A percentile compares a stretch with the other conserved stretches of the same genome.
phyloP scores from a whole-genome alignment of 129 eudicot genomes.

The sunflower (Helianthus annuus) region HanXRQr2.0-SUNRISE NC_035440.2:46392535-46393034 shows the following conservation, averaged over 20 bases:
- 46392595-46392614: conserved; percentile 1
- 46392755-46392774: not conserved
- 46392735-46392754: not conserved
- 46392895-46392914: not conserved
- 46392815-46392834: conserved; percentile 2
- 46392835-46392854: not conserved
- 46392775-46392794: not conserved
- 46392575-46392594: not conserved
- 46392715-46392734: not conserved
- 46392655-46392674: not conserved
- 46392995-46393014: conserved; percentile 6
- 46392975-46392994: conserved; percentile 20
- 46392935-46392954: conserved; percentile 1
- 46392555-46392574: not conserved
- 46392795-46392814: not conserved
- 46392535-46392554: not conserved
- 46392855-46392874: not conserved
- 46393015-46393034: not conserved
- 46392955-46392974: conserved; percentile 14
- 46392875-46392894: not conserved
- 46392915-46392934: not conserved
- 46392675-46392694: conserved; percentile 12
- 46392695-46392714: conserved; percentile 11
- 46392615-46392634: not conserved
- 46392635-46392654: not conserved